A percentile compares a stretch with the other conserved stretches of the same genome.
Conservation (phyloP, 441 rosid genomes). For the Croton laevigatus region DNA sequence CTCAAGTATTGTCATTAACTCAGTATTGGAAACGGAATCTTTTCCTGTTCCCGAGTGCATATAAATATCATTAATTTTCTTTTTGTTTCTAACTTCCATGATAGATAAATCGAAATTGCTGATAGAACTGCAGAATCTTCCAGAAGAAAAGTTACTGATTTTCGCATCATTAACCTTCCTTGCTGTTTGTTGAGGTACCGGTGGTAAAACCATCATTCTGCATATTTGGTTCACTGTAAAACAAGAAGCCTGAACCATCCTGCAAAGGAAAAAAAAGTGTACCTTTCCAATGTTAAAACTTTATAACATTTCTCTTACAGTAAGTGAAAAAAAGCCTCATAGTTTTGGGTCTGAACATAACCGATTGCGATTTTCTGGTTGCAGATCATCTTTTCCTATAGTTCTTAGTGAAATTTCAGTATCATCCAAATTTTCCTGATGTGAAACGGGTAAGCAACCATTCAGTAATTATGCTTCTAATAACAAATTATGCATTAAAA, state of each 20-base stretch:
- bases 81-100: slow-evolving; percentile 37
- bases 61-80: slow-evolving; percentile 25
- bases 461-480: slow-evolving; percentile 3
- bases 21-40: slow-evolving; percentile 35
- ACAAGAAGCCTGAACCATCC: slow-evolving; percentile 33
- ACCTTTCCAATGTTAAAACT: not conserved
- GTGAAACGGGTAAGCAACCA: slow-evolving; percentile 8
- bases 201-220: slow-evolving; percentile 21
- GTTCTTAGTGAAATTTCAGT: slow-evolving; percentile 11
- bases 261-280: slow-evolving; percentile 19
- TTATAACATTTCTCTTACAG: not conserved
- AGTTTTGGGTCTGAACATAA: slow-evolving; percentile 26
- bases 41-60: slow-evolving; percentile 27
- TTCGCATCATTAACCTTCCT: slow-evolving; percentile 24
- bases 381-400: slow-evolving; percentile 21
- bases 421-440: slow-evolving; percentile 33
- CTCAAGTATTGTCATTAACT: slow-evolving; percentile 52
- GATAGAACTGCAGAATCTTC: slow-evolving; percentile 33
- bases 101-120: slow-evolving; percentile 42
- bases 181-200: slow-evolving; percentile 26
- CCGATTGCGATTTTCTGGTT: slow-evolving; percentile 30
- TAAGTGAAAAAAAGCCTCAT: not conserved
- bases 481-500: not conserved
- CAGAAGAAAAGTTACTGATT: slow-evolving; percentile 24
- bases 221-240: slow-evolving; percentile 26